Base-by-base conservation (phyloP, 345 rosid species). In the Lumnitzera racemosa region DNA sequence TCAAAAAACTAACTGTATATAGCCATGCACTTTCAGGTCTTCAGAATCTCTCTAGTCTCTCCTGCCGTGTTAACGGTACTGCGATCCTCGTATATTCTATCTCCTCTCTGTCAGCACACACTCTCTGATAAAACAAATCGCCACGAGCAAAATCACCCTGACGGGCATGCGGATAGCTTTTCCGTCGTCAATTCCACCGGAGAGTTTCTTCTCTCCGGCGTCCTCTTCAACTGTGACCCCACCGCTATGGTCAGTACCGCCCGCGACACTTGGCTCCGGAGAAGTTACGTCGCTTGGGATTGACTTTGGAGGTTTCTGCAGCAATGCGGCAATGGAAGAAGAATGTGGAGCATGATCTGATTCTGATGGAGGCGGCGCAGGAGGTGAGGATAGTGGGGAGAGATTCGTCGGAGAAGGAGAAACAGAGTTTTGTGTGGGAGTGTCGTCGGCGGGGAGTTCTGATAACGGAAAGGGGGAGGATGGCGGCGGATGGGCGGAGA, bases 51-150 rank as follows among this genome's bases (percentile, higher is more conserved):
- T 24, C 77, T 74, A 56, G 85, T 77, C 53, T 24, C 77, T 74
- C 58, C 87, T 77, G 6, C 85, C 80, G 0, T 82, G 81, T 63
- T 72, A 73, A 16, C 77, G 68, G 43, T 78, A 83, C 43, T 72
- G 77, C 24, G 89, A 62, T 29, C 95, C 61, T 58, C 85, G 76
- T 27, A 81, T 24, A 47, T 91, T 91, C 1, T 91, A 83, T 53
- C 67, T 81, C 61, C 98, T 82, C 81, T 78, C 83, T 81, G 81
- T 87, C n/a, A n/a, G 67, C 78, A 73, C 56, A 85, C 76, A 29
- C 70, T 20, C 95, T 0, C 79, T 88, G 1, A 82, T 1, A 12
- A 79, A 86, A 9, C 78, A 81, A 57, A 83, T 36, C 50, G 80
- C 69, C 41, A 66, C 88, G 25, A 78, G 85, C 53, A 63, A 72